phyloP scores from a whole-genome alignment of 179 eudicot species.

The Gypsophila paniculata region DNA sequence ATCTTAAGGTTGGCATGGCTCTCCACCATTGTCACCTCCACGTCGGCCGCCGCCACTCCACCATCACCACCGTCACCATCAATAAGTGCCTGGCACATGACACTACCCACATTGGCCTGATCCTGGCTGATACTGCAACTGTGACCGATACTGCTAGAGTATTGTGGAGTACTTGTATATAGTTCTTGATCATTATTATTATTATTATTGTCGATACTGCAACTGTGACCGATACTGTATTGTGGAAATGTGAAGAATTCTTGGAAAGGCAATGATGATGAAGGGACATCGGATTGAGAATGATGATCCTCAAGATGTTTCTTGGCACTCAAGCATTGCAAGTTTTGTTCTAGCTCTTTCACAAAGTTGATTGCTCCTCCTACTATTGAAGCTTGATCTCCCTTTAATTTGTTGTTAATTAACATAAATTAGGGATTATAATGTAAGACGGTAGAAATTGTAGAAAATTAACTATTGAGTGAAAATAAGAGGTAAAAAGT shows the following conservation, averaged over 20 bases:
- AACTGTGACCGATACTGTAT: conserved; percentile 18
- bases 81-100: background rate
- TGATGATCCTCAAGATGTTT: conserved; percentile 22
- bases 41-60: conserved; percentile 22
- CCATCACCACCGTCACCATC: conserved; percentile 8
- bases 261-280: conserved; percentile 29
- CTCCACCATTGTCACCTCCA: conserved; percentile 33
- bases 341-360: conserved; percentile 66
- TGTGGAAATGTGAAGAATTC: conserved; percentile 65
- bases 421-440: no score
- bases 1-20: conserved; percentile 63
- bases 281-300: background rate
- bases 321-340: conserved; percentile 50
- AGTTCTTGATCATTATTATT: conserved; percentile 25
- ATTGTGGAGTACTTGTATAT: conserved; percentile 53
- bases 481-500: no score
- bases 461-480: no score
- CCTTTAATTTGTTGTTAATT: conserved; percentile 18
- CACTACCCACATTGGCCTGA: background rate
- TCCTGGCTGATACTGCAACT: background rate
- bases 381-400: conserved; percentile 69
- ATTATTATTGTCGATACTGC: background rate
- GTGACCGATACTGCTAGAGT: conserved; percentile 18
- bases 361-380: conserved; percentile 82
- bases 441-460: no score